Evolutionary conservation across 129 eudicot species (phyloP), one percentile per base, ranked within the genome.

Genomic region (Erigeron canadensis): DNA sequence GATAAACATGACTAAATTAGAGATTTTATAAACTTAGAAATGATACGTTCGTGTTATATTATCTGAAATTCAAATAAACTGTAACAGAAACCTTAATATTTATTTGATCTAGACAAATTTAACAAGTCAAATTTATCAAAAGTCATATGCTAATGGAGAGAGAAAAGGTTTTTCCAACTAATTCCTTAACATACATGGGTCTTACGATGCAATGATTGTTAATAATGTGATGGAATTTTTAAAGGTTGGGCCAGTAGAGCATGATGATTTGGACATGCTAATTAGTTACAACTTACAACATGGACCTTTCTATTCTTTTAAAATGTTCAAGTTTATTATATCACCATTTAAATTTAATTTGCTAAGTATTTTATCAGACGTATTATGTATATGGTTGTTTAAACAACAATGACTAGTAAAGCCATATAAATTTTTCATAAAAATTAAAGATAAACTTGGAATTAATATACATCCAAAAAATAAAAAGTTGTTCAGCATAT

Each of bases 141-240:
- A 5, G 23, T 54, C 60, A 17, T 56, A 7, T 6, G 34, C 23
- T 7, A 56, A 56, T 7, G 39, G 39, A 1, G 15, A 5, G 55
- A 12, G n/a, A 58, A 58, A 58, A 58, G 15, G 63, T 15, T 13
- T n/a, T 34, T 47, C 45, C 45, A 40, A 62, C 19, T 16, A 62
- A 39, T 16, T 16, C 15, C 22, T 50, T 18, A 34, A 68, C 12
- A n/a, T 15, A 68, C 12, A n/a, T 15, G 34, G 34, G 7, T 48
- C 47, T 37, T 28, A 68, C 50, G 46, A 68, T 68, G 61, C 73
- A 68, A 67, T 69, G 73, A 69, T 69, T 37, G 57, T 39, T 50
- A 15, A 10, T 69, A 47, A 19, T 12, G 55, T 23, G 70, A 15
- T 37, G 37, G 48, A 56, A 48, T 54, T 38, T 54, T 4, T 40